Base-by-base conservation (phyloP, 2,329 filamentous ascomycete species). In the Colletotrichum musicola region DNA sequence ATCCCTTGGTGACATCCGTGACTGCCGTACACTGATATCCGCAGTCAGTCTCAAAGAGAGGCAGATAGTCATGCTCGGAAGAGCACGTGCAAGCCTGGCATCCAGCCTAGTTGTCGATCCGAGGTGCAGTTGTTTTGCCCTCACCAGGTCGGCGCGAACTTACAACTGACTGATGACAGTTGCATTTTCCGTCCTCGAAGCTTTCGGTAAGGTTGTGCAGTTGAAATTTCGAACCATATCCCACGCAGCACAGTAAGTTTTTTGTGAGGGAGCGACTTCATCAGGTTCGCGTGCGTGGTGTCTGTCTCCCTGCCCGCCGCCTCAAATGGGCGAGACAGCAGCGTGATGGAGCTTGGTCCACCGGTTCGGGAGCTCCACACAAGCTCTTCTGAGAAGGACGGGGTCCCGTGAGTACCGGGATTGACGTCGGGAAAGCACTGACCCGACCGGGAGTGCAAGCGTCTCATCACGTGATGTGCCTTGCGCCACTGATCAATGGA, bases 291-390 rank as follows among this genome's bases (percentile, higher is more conserved):
- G 12, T 42, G 27, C 27, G 27, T 30, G 27, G 27, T 30, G 27
- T 30, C 27, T 30, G 27, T 30, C 27, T 30, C 27, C 27, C 27
- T 30, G 27, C 7, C 27, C 7, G 27, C 27, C 7, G 27, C 27
- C 16, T 42, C 40, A 42, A 42, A 42, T 16, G 40, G 27, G 27
- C 27, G 27, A 30, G 27, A 30, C 27, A 49, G 47, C 47, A 42
- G 20, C 4, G 20, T 30, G 27, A 30, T 55, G 64, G 50, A 68
- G 66, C 66, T 61, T 60, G 62, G 62, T 65, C 66, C 62, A 61
- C 35, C 44, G 16, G 62, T 66, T 69, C 55, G 56, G 50, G 38
- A 35, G 55, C 50, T 56, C 66, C 62, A 47, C 62, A 65, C 56
- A 22, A 65, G 66, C 62, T 65, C 55, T 55, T 61, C 42, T 44